Base-by-base conservation (phyloP, 2,329 filamentous ascomycete genomes). In the Septoria petroselini region DNA sequence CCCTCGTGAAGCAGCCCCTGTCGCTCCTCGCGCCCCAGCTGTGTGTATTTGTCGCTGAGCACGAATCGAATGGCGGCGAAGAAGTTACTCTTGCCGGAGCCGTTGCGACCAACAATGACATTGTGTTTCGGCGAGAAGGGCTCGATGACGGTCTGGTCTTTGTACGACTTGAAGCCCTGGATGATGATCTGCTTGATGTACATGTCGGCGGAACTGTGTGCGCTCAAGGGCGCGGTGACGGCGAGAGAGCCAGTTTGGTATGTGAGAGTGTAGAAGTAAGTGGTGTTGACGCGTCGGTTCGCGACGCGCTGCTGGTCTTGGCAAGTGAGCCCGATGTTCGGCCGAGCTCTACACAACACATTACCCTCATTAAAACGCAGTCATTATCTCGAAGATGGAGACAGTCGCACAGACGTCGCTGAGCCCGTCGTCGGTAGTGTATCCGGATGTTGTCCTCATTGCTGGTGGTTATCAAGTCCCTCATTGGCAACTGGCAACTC, bases 131-230 rank as follows among this genome's bases (percentile, higher is more conserved):
- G 85, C 37, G 91, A 97, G 73, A 98, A 98, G 54, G 91, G 91
- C 69, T 98, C 93, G 69, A 97, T 96, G 69, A 96, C 88, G 44
- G 90, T 97, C 71, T 98, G 94, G 68, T 98, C 91, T 79, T 98
- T 98, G 82, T 98, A 98, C 38, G 57, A 48, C 38, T 98, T 98
- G 76, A 98, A 98, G 83, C 93, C 93, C 72, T 98, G 93, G 69
- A 98, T 97, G 71, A 96, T 97, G 71, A 97, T 96, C 76, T 98
- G 93, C 73, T 98, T 98, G 80, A 98, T 96, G 77, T 94, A 93
- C 91, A 96, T 95, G 21, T 35, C 48, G 46, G 21, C 30, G 41
- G 50, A 31, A 12, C 18, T 41, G 41, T 3, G 21, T 21, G 43
- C 43, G 43, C 43, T 47, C 35, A 31, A n/a, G 9, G 35, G 43